A percentile compares a stretch with the other conserved stretches of the same genome.
Conservation (phyloP, 2,329 filamentous ascomycete genomes). For the Annulohypoxylon truncatum region DNA sequence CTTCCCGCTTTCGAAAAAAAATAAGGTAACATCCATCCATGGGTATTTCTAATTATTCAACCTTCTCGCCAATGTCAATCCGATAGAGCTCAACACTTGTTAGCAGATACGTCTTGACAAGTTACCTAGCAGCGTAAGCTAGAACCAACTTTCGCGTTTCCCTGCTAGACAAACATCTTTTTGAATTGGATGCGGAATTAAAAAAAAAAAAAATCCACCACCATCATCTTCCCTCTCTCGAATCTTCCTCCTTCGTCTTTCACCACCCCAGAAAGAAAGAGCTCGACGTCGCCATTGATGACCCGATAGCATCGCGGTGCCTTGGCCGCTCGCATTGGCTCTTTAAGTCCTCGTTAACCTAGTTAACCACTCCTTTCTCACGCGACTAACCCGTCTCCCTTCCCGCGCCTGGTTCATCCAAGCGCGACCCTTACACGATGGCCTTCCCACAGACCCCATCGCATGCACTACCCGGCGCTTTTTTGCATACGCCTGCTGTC, state of each 20-base stretch:
- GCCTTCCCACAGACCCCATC: slow-evolving; percentile 71
- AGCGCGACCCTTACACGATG: slow-evolving; percentile 55
- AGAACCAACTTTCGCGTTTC: neutral
- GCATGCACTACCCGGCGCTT: slow-evolving; percentile 80
- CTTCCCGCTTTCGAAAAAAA: slow-evolving; percentile 43
- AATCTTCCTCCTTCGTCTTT: slow-evolving; percentile 14
- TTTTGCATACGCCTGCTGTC: slow-evolving; percentile 77
- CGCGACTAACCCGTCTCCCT: slow-evolving; percentile 3
- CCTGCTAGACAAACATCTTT: neutral
- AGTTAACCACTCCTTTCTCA: slow-evolving; percentile 29
- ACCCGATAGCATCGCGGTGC: slow-evolving; percentile 45
- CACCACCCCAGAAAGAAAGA: slow-evolving; percentile 14
- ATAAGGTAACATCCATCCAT: slow-evolving; percentile 14
- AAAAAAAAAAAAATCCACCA: neutral
- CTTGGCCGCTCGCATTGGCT: slow-evolving; percentile 45
- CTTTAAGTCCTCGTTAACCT: slow-evolving; percentile 23
- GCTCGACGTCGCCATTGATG: slow-evolving; percentile 48
- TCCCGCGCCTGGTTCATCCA: slow-evolving; percentile 27
- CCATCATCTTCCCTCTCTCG: neutral
- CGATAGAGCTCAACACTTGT: neutral
- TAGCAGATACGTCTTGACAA: neutral
- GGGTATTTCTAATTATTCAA: slow-evolving; percentile 41
- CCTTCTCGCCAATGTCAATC: slow-evolving; percentile 34
- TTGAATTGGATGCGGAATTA: neutral
- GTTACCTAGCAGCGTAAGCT: neutral